These are phyloP conservation scores for Aquilaria yunnanensis DNA, from an alignment of 345 rosid species.

Conservation along the genomic window DNA sequence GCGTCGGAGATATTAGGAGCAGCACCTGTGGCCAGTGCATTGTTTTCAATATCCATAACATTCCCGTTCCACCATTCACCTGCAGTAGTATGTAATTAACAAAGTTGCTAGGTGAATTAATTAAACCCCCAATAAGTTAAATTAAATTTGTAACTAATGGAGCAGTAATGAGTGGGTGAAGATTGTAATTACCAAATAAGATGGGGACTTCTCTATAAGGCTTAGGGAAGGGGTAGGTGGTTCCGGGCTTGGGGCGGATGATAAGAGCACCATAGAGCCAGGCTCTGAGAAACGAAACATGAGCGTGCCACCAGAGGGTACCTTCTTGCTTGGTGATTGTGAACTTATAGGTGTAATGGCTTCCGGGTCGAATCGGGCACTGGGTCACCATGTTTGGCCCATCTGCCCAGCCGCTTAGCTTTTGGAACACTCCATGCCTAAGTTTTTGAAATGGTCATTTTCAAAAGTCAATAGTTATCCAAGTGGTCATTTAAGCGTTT, in stretches of 20 bases:
- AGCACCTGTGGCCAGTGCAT: constrained; percentile 7
- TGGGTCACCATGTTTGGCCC: constrained; percentile 32
- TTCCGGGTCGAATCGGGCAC: constrained; percentile 32
- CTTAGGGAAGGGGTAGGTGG: constrained; percentile 20
- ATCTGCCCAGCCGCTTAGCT: constrained; percentile 34
- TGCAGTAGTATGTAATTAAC: background rate
- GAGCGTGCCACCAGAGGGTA: constrained; percentile 49
- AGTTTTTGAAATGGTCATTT: too few relatives aligned
- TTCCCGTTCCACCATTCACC: constrained; percentile 11
- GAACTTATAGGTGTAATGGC: constrained; percentile 29
- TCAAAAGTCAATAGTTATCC: too few relatives aligned
- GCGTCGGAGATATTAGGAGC: constrained; percentile 16
- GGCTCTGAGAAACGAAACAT: constrained; percentile 28
- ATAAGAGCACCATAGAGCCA: constrained; percentile 42
- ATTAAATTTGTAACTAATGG: background rate
- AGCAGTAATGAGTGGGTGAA: background rate
- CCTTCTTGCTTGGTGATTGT: constrained; percentile 34
- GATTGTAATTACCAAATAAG: constrained; percentile 12
- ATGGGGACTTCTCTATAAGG: constrained; percentile 23
- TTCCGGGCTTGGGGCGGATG: constrained; percentile 27
- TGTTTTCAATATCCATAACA: constrained; percentile 9
- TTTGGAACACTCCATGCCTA: constrained; percentile 41
- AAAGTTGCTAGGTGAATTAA: background rate
- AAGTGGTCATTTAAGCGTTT: too few relatives aligned
- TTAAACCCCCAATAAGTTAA: background rate